Base-by-base conservation (phyloP, 192 early-diverging fungal species). In the Coemansia sp. region DNA sequence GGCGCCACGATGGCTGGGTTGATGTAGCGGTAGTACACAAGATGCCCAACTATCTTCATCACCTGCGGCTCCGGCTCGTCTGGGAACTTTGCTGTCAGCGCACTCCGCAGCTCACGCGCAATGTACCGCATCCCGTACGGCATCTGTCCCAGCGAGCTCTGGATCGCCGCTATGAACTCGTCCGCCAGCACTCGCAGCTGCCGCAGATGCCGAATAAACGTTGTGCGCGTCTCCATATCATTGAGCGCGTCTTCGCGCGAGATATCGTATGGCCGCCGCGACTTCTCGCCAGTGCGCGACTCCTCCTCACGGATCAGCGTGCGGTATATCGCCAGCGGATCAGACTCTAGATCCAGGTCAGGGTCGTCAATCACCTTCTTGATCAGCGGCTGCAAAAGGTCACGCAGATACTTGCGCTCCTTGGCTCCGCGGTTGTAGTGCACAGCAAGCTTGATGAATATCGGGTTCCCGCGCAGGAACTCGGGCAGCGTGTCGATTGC, bases 1-100 rank as follows among this genome's bases (percentile, higher is more conserved):
- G 98, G 98, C 19, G 97, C 94, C 83, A 96, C 88, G 65, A 99
- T 98, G 5, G 93, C 97, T 19, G 98, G 98, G 80, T 95, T 99
- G 74, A 99, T 92, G 79, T 98, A 99, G 43, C 96, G 90, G 79
- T 99, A 99, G 85, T 97, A 99, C 22, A 99, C 89, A 66, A 99
- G 81, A 65, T 99, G 93, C 4, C 97, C 96, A 39, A 99, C 89
- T 40, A 96, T 86, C 71, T 91, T 92, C 59, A 90, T 88, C 51
- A 99, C 91, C 62, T 92, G 90, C 37, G 86, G 86, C 58, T 93
- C 91, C 10, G 87, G 75, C 71, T 93, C 89, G 0, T 89, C 81
- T 0, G 90, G 91, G 87, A 98, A 99, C 68, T 95, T 93, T 37
- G 79, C 84, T 38, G 86, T 81, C 71, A 99, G 85, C 6, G 87